A percentile compares a stretch with the other conserved stretches of the same genome.
Conservation (phyloP, 768 basidiomycete species). For the Tulasnella sp. region DNA sequence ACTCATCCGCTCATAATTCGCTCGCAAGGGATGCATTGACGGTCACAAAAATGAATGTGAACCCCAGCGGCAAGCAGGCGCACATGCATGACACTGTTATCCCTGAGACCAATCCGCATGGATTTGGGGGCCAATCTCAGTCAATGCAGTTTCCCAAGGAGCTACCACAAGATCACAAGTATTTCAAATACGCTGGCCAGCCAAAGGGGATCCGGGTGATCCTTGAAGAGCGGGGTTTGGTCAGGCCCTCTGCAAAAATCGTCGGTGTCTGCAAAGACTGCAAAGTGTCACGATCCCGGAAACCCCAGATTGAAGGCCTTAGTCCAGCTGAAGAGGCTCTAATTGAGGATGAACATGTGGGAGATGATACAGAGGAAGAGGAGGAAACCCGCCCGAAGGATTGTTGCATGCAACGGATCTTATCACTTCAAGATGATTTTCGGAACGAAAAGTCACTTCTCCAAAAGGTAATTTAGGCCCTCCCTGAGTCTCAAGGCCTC, state of each 20-base stretch:
- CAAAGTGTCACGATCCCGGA: neutral
- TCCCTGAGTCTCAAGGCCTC: neutral
- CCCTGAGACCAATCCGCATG: conserved; percentile 26
- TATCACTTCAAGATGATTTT: conserved; percentile 44
- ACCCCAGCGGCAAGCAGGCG: conserved; percentile 30
- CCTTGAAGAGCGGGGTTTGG: conserved; percentile 39
- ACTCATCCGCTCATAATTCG: conserved; percentile 29
- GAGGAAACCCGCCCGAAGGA: conserved; percentile 26
- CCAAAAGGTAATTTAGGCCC: conserved; percentile 20
- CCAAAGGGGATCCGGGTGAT: conserved; percentile 39
- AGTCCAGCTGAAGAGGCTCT: neutral
- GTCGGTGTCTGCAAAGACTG: neutral
- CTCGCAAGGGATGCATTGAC: conserved; percentile 27
- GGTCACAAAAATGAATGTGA: conserved; percentile 30
- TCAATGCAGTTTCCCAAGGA: neutral
- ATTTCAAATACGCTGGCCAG: conserved; percentile 31
- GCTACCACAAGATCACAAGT: neutral
- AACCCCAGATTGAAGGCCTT: neutral
- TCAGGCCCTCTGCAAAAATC: neutral
- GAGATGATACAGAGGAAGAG: conserved; percentile 16
- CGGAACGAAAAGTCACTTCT: conserved; percentile 28
- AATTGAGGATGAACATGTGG: neutral
- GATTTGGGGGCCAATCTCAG: neutral
- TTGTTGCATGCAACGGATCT: conserved; percentile 41
- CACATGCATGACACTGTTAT: conserved; percentile 30